Evolutionary conservation across 1,284 basidiomycete species (phyloP).

Genomic region (Somion occarium): DNA sequence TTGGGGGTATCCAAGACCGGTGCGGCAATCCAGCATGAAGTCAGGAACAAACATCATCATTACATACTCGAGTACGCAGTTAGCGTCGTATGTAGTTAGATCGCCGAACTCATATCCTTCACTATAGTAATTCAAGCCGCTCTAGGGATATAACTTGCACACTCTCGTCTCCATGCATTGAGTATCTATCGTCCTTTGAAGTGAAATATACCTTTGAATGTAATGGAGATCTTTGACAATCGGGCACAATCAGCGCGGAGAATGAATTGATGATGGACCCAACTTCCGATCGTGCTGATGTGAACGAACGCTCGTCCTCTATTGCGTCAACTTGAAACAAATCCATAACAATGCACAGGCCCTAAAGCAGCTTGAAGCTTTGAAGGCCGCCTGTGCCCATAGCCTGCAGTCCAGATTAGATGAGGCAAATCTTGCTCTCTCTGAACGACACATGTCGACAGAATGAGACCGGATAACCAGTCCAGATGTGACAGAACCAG

Average conservation of each 20-base stretch:
- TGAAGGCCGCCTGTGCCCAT: background rate
- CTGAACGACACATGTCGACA: no score
- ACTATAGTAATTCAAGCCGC: background rate
- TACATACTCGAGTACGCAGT: background rate
- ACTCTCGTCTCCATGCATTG: background rate
- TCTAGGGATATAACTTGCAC: background rate
- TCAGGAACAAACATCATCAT: background rate
- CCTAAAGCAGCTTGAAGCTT: background rate
- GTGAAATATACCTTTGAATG: background rate
- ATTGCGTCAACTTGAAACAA: background rate
- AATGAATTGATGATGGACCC: background rate
- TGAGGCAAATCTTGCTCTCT: no score
- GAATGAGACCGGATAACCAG: no score
- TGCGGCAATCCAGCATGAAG: background rate
- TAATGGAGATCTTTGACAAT: background rate
- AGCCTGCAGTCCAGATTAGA: no score
- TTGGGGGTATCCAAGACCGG: background rate
- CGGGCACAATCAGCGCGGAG: background rate
- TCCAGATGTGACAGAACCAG: no score
- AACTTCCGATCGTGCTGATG: background rate
- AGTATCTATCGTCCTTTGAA: background rate
- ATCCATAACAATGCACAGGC: background rate
- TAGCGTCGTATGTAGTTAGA: background rate
- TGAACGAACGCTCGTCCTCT: background rate
- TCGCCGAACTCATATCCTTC: background rate